Evolutionary conservation across 2,329 filamentous ascomycete species (phyloP), one percentile per base, ranked within the genome.

Genomic region (Cladophialophora exuberans): DNA sequence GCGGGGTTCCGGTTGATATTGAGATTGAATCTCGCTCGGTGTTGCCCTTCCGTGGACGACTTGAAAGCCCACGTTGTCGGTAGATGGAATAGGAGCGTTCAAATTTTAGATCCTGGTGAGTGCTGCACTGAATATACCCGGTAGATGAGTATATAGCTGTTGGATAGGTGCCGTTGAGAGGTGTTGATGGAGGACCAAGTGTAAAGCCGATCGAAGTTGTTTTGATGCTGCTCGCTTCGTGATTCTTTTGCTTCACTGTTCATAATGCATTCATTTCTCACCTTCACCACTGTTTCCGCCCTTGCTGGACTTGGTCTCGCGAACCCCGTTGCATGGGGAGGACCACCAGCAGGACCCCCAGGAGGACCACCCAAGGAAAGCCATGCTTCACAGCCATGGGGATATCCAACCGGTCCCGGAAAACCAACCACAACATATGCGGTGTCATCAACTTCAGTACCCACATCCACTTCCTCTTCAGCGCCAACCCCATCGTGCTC

Each of bases 1-100:
- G 46, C 52, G 41, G 52, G 52, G 52, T 49, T 48, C 52, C 52
- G 52, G 52, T 51, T 55, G 52, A 50, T 51, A 45, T 46, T 15
- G 31, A 50, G 20, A 55, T 55, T 50, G 20, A 38, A 9, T 25
- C n/a, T 45, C n/a, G 23, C 25, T 45, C 46, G 45, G 45, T 35
- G 36, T 9, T 42, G 22, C 11, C n/a, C 36, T 13, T 15, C 26
- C 10, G 2, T 11, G 13, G 17, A 23, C 11, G 35, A 17, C 22
- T 13, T 10, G 25, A 22, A 30, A 20, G 17, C 17, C 20, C 36
- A 11, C 26, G 25, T 6, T 10, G 36, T 43, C 47, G 18, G 26
- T 17, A 26, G 18, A 20, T 25, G 18, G n/a, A n/a, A n/a, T n/a
- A n/a, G n/a, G n/a, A 42, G 6, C 13, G 26, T 33, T 25, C 36